Percentiles rank a stretch among this genome's conserved stretches.
Evolutionary conservation across 2,329 filamentous ascomycete genomes (phyloP).

Genomic region (Lasiodiplodia theobromae): DNA sequence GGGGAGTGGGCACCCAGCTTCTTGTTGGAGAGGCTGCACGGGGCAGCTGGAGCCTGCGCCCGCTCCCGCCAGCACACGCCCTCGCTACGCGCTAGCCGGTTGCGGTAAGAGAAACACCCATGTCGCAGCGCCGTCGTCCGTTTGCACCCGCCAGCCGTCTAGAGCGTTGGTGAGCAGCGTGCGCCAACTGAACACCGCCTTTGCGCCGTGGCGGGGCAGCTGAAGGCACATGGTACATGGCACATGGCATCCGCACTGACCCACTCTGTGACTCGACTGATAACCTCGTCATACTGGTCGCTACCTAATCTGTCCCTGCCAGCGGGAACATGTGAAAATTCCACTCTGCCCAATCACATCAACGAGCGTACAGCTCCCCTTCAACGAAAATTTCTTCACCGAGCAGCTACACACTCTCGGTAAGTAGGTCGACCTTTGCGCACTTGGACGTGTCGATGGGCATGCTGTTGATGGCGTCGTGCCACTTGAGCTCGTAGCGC

Average conservation of each 20-base stretch:
- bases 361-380: not conserved
- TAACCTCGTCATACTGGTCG: not conserved
- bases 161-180: too few species aligned
- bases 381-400: not conserved
- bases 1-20: not conserved
- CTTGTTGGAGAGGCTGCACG: not conserved
- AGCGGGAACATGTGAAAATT: constrained; percentile 10
- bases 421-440: constrained; percentile 19
- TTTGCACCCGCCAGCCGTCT: too few species aligned
- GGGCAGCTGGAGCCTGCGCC: not conserved
- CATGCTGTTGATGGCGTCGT: constrained; percentile 7
- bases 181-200: too few species aligned
- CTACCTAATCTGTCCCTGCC: constrained; percentile 10
- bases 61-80: not conserved
- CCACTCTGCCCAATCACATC: not conserved
- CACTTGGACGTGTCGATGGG: not conserved
- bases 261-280: not conserved
- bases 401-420: not conserved
- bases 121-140: not conserved
- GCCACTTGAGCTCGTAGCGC: constrained; percentile 16
- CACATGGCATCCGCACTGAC: constrained; percentile 1
- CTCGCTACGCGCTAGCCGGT: not conserved
- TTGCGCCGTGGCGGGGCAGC: not conserved
- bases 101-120: not conserved
- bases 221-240: not conserved